Conservation (phyloP, 768 basidiomycete species). For the Russula dissimulans region DNA sequence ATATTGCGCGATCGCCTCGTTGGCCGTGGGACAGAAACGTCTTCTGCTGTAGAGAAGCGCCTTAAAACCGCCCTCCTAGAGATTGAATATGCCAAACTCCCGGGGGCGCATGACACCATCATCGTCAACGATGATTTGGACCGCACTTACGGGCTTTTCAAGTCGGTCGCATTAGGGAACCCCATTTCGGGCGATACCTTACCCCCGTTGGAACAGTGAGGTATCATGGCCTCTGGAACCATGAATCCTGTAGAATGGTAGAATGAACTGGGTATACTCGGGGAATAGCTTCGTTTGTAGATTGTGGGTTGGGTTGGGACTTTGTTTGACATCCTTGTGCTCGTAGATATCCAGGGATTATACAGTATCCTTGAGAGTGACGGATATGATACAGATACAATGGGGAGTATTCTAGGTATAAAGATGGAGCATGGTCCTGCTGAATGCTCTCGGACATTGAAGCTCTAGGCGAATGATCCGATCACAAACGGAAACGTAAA, state of each 20-base stretch:
- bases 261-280: not conserved
- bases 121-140: constrained; percentile 90
- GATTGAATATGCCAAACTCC: constrained; percentile 73
- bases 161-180: constrained; percentile 66
- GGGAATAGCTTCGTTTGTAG: not conserved
- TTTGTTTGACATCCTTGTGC: not conserved
- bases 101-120: constrained; percentile 66
- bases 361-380: not conserved
- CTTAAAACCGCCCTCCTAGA: constrained; percentile 72
- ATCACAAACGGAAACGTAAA: constrained; percentile 52
- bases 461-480: not conserved
- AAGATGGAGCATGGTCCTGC: not conserved
- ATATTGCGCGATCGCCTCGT: constrained; percentile 61
- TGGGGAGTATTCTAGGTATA: not conserved
- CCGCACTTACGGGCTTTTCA: constrained; percentile 70
- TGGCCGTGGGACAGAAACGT: constrained; percentile 77
- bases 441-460: not conserved
- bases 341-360: not conserved
- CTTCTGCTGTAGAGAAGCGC: constrained; percentile 60
- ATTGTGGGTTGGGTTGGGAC: not conserved
- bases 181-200: constrained; percentile 49
- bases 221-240: not conserved
- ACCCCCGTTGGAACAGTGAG: constrained; percentile 52
- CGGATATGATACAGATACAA: constrained; percentile 6
- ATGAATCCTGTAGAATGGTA: not conserved